Evolutionary conservation across 768 basidiomycete genomes (phyloP), one percentile per base, ranked within the genome.

Genomic region (Xerocomellus amylosporus): DNA sequence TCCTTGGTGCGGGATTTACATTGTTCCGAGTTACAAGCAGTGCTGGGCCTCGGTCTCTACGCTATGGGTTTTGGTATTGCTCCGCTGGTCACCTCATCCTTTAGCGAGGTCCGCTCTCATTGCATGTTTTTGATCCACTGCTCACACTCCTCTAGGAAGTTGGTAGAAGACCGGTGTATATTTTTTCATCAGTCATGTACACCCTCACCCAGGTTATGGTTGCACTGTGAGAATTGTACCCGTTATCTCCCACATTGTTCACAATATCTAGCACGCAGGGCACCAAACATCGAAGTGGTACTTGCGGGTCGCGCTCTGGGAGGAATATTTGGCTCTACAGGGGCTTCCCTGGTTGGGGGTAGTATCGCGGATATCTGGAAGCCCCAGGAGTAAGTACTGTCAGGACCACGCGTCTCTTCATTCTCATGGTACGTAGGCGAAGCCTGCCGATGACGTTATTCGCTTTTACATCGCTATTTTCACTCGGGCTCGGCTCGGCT

Each of bases 371-470:
- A 88, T 63, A 81, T 89, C n/a, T 89, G 85, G 84, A 63, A 63
- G 2, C 75, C 84, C 12, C 69, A 76, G 47, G 80, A 87, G 85
- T 87, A 61, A 56, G 80, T 60, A 41, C 3, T 42, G 22, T 34
- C 54, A 22, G 7, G 5, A n/a, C 5, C 0, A 17, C 8, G 4
- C 40, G 28, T 31, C 26, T 28, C 47, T 22, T 13, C 15, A 4
- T n/a, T 34, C 44, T 55, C 20, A 56, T 12, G 7, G 5, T 20
- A 14, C 13, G 17, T 53, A 90, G 87, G 42, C 87, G 90, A 10
- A 86, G 88, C 1, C 55, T 87, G 2, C 89, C 89, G 0, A 91
- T 91, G 89, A 74, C 86, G 0, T 52, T 87, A 1, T 93, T 89
- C 64, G 75, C 87, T 0, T 62, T 85, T 12, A 69, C 74, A 2